phyloP scores from a whole-genome alignment of 1,284 basidiomycete species.

The Jaminaea rosea region DNA sequence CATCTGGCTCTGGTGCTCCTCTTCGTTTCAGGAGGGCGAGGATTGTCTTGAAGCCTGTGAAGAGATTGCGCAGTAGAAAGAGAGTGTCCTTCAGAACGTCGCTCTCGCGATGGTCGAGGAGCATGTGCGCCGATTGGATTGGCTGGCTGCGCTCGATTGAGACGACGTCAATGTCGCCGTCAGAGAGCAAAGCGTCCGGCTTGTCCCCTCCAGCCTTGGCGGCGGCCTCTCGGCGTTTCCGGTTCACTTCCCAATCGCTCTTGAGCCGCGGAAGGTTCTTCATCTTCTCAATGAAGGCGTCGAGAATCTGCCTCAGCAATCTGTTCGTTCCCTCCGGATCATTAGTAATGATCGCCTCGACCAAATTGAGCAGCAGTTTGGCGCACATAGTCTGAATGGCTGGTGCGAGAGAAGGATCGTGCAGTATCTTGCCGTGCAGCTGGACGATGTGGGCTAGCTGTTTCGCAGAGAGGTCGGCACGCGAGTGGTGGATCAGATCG shows the following conservation, averaged over 20 bases:
- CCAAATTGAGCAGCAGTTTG: conserved; percentile 83
- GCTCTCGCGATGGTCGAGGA: conserved; percentile 46
- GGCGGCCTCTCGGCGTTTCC: conserved; percentile 11
- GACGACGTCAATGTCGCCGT: conserved; percentile 16
- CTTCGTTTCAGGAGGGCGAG: conserved; percentile 70
- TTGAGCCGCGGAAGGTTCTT: conserved; percentile 59
- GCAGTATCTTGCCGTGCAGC: conserved; percentile 77
- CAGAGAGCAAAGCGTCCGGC: too few species aligned
- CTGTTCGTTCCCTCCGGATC: conserved; percentile 55
- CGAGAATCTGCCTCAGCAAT: conserved; percentile 66
- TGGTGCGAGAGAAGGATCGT: conserved; percentile 74
- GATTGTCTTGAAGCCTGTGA: conserved; percentile 80
- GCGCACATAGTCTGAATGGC: conserved; percentile 83
- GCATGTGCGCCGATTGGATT: conserved; percentile 46
- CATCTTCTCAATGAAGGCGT: conserved; percentile 77
- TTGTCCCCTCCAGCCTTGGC: background rate
- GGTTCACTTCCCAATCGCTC: conserved; percentile 20
- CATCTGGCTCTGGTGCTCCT: conserved; percentile 70
- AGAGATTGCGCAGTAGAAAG: conserved; percentile 74
- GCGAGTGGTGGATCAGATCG: conserved; percentile 86
- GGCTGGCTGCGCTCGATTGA: conserved; percentile 47
- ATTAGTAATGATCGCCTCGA: conserved; percentile 64
- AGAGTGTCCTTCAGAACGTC: conserved; percentile 55
- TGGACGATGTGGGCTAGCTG: conserved; percentile 76
- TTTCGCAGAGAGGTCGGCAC: conserved; percentile 67